Conservation (phyloP, 306 rosid species). For the Rubus idaeus region DNA sequence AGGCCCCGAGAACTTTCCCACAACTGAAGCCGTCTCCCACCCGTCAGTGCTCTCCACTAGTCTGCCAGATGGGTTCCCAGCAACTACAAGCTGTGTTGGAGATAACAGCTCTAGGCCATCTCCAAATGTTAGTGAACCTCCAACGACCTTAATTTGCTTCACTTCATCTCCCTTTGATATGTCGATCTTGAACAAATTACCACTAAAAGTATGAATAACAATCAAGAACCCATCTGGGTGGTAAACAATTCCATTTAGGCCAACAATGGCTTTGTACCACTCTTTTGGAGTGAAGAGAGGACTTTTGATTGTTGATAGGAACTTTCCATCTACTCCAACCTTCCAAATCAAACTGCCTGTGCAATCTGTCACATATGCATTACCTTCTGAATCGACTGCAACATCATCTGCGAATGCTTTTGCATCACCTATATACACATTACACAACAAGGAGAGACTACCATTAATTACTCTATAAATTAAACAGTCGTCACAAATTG, state of each 20-base stretch:
- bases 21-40: conserved; percentile 76
- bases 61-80: conserved; percentile 75
- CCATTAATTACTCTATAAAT: not conserved
- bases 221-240: conserved; percentile 87
- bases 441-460: not conserved
- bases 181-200: conserved; percentile 71
- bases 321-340: conserved; percentile 69
- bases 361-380: conserved; percentile 76
- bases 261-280: conserved; percentile 77
- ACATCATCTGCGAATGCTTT: conserved; percentile 81
- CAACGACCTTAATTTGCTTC: conserved; percentile 43
- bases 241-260: conserved; percentile 82
- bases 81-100: conserved; percentile 74
- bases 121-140: conserved; percentile 65
- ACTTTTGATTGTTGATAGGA: conserved; percentile 51
- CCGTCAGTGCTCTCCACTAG: conserved; percentile 85
- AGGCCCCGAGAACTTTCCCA: conserved; percentile 58
- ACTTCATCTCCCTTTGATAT: conserved; percentile 64
- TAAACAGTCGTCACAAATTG: not conserved
- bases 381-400: conserved; percentile 83
- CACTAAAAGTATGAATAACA: conserved; percentile 69
- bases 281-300: conserved; percentile 65
- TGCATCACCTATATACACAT: conserved; percentile 56
- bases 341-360: conserved; percentile 72
- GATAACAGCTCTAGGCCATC: conserved; percentile 80